phyloP scores from a whole-genome alignment of 2,329 filamentous ascomycete species.

The Sporothrix inflata region DNA sequence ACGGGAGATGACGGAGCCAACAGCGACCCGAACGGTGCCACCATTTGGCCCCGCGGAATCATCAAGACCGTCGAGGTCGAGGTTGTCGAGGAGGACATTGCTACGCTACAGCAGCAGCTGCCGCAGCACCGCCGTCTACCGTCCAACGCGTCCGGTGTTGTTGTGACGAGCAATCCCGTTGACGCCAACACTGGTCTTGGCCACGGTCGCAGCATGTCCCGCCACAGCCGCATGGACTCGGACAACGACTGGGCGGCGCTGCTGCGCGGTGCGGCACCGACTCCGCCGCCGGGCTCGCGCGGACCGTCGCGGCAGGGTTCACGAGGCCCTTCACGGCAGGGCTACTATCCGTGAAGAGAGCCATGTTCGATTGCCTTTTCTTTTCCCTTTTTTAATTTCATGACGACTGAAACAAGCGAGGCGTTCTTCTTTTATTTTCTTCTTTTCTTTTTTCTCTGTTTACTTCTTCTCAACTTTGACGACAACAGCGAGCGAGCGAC shows the following conservation, averaged over 20 bases:
- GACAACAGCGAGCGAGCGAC: constrained; percentile 13
- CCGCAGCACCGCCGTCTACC: constrained; percentile 6
- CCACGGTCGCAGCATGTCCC: constrained; percentile 5
- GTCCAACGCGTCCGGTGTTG: neutral
- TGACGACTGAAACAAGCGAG: neutral
- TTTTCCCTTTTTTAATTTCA: neutral
- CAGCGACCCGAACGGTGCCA: neutral
- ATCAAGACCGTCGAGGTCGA: constrained; percentile 47
- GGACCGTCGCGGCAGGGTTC: neutral
- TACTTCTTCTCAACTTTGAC: neutral
- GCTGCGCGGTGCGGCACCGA: constrained; percentile 36
- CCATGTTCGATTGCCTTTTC: neutral
- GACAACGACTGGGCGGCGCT: constrained; percentile 40
- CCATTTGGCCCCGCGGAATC: constrained; percentile 42
- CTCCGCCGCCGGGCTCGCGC: constrained; percentile 14
- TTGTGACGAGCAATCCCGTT: neutral
- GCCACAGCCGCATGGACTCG: constrained; percentile 27
- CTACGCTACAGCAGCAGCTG: constrained; percentile 34
- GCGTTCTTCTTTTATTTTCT: neutral
- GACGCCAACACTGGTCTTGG: neutral
- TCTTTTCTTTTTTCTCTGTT: neutral
- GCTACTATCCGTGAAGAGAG: neutral
- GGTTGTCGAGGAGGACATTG: constrained; percentile 42
- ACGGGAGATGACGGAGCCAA: neutral
- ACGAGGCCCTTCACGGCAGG: constrained; percentile 23